Percentiles rank a stretch among this genome's conserved stretches.
Evolutionary conservation across 75 land plant species (phyloP).

Genomic region (Sequoiadendron giganteum): DNA sequence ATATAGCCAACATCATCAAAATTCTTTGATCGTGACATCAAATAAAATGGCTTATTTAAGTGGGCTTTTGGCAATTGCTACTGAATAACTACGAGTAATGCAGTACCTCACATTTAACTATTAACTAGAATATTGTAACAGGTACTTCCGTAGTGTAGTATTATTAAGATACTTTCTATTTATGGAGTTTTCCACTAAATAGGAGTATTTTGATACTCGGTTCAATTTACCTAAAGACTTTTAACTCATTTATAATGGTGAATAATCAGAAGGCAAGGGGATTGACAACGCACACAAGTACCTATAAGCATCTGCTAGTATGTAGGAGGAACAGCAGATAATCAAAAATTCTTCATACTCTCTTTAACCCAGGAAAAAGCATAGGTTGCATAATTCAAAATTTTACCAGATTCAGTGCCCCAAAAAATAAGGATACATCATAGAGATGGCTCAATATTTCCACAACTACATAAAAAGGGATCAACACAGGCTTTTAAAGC

Average conservation of each 20-base stretch:
- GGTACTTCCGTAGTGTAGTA: neutral
- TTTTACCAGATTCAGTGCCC: neutral
- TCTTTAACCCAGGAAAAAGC: neutral
- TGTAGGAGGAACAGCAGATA: neutral
- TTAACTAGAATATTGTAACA: neutral
- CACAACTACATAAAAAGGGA: neutral
- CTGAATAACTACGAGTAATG: neutral
- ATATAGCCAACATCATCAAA: neutral
- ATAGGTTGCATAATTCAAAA: neutral
- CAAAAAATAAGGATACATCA: neutral
- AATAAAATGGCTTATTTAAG: too few relatives aligned
- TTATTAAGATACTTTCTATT: too few relatives aligned
- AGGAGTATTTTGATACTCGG: neutral
- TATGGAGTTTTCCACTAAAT: neutral
- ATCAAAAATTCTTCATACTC: neutral
- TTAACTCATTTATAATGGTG: neutral
- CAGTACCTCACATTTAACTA: neutral
- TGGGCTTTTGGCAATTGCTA: neutral
- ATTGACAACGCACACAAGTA: too few relatives aligned
- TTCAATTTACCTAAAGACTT: neutral
- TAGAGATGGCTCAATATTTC: neutral
- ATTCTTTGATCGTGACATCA: neutral
- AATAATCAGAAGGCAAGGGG: too few relatives aligned
- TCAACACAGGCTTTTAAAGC: neutral
- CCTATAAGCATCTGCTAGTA: neutral